phyloP scores from a whole-genome alignment of 306 rosid genomes.

The Prunus mira region DNA sequence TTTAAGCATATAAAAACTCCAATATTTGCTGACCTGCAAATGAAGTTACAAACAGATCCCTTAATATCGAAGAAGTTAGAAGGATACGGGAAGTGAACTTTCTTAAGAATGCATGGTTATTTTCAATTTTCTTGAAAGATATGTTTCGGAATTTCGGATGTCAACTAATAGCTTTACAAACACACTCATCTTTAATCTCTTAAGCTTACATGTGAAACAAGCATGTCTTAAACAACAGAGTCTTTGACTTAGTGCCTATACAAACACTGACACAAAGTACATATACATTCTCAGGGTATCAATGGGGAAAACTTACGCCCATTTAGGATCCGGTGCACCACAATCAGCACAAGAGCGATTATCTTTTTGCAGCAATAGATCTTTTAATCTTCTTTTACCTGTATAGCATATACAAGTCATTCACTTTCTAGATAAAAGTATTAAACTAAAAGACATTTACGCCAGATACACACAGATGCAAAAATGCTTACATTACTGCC shows the following conservation, averaged over 20 bases:
- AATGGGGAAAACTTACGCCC: constrained; percentile 76
- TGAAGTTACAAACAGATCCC: constrained; percentile 12
- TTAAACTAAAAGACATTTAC: constrained; percentile 14
- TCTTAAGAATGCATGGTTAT: neutral
- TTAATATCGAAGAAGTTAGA: constrained; percentile 2
- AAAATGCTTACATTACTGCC: neutral
- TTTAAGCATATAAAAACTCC: constrained; percentile 97
- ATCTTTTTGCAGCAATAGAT: constrained; percentile 65
- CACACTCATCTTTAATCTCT: neutral
- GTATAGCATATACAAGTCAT: constrained; percentile 30
- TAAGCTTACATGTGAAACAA: constrained; percentile 4
- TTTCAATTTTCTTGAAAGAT: constrained; percentile 21
- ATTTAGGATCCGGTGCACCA: constrained; percentile 89
- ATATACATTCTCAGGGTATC: neutral
- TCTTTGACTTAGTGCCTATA: neutral
- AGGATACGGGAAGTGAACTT: neutral
- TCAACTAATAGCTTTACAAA: constrained; percentile 11
- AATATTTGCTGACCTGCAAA: constrained; percentile 88
- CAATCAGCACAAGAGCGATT: constrained; percentile 92
- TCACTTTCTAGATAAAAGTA: constrained; percentile 21
- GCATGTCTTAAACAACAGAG: neutral
- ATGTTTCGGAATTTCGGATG: constrained; percentile 1
- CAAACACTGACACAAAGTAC: constrained; percentile 7
- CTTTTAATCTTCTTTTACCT: constrained; percentile 81
- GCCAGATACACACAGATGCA: neutral